phyloP scores from a whole-genome alignment of 1,139 yeast genomes.

The Geotrichum citri-aurantii region DNA sequence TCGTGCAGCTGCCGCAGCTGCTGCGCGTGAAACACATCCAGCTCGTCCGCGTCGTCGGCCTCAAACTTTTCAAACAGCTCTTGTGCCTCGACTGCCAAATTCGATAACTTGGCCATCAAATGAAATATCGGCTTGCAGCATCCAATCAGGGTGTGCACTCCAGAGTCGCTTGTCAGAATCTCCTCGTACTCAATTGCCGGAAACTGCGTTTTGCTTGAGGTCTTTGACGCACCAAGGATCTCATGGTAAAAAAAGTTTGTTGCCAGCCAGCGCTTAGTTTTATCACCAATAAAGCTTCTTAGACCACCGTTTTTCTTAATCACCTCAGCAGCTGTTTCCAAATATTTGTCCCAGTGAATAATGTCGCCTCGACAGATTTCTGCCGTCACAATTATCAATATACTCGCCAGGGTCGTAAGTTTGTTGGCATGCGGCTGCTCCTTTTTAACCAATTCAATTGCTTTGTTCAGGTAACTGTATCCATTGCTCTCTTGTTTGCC shows the following conservation, averaged over 20 bases:
- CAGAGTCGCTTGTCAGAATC: conserved; percentile 34
- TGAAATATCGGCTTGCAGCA: conserved; percentile 61
- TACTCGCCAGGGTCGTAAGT: conserved; percentile 51
- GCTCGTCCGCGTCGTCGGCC: neutral
- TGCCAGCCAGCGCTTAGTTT: conserved; percentile 63
- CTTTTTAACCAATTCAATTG: conserved; percentile 26
- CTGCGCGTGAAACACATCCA: neutral
- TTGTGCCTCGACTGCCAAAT: conserved; percentile 47
- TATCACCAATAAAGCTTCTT: conserved; percentile 44
- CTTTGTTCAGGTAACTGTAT: conserved; percentile 31
- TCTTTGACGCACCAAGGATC: conserved; percentile 55
- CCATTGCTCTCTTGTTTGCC: conserved; percentile 38
- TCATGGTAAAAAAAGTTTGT: conserved; percentile 83
- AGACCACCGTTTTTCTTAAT: conserved; percentile 55
- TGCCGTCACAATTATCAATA: conserved; percentile 62
- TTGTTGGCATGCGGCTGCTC: conserved; percentile 19
- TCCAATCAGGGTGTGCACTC: conserved; percentile 68
- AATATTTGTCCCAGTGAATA: conserved; percentile 56
- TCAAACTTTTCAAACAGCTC: conserved; percentile 1
- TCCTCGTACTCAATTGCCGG: conserved; percentile 43
- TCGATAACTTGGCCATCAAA: conserved; percentile 62
- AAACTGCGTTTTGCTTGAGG: conserved; percentile 32
- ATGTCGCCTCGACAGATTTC: conserved; percentile 76
- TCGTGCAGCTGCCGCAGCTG: conserved; percentile 14
- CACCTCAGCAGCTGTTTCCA: conserved; percentile 58